A percentile compares a stretch with the other conserved stretches of the same genome.
Conservation (phyloP, 2,329 filamentous ascomycete genomes). For the Domatiomyces catenatus region DNA sequence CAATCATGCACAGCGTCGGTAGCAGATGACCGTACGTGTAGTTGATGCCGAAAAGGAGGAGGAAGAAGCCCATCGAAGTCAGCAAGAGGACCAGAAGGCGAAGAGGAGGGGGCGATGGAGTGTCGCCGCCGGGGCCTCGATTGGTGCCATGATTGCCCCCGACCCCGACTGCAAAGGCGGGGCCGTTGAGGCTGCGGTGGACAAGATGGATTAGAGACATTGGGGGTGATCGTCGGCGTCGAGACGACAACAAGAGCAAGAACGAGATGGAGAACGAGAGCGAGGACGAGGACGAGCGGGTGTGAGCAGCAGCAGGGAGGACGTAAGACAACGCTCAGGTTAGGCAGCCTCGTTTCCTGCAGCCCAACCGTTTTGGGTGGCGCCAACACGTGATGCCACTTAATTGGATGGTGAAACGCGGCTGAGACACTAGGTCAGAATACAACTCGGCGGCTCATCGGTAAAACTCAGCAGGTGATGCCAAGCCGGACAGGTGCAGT, state of each 20-base stretch:
- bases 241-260: neutral
- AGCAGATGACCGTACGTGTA: constrained; percentile 49
- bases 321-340: too few species aligned
- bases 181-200: neutral
- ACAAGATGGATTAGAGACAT: neutral
- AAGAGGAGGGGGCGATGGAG: constrained; percentile 9
- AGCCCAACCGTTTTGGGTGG: too few species aligned
- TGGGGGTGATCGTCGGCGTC: too few species aligned
- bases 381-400: neutral
- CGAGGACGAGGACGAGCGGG: too few species aligned
- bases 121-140: neutral
- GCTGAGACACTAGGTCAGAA: too few species aligned
- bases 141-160: neutral
- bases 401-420: neutral
- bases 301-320: too few species aligned
- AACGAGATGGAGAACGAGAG: neutral
- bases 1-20: constrained; percentile 48
- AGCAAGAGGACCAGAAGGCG: constrained; percentile 20
- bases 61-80: constrained; percentile 17
- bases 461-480: too few species aligned
- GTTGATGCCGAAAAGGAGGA: constrained; percentile 15
- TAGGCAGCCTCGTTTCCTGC: too few species aligned
- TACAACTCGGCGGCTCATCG: too few species aligned
- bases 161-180: too few species aligned
- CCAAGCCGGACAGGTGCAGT: neutral